phyloP scores from a whole-genome alignment of 371 early-diverging fungal species.

The Funneliformis caledonium region DNA sequence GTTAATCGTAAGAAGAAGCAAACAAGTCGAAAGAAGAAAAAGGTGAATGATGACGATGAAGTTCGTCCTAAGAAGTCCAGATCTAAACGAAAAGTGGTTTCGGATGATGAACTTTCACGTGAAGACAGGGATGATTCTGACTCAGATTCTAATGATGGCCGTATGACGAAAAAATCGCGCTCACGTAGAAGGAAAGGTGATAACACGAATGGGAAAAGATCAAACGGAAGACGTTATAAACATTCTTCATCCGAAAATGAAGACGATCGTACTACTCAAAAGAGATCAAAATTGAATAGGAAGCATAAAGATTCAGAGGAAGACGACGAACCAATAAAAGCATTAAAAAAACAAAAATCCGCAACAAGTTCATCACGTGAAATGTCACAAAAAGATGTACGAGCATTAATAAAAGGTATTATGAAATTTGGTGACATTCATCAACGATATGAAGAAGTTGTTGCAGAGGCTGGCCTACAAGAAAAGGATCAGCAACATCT shows the following conservation, averaged over 20 bases:
- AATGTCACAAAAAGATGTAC: conserved; percentile 78
- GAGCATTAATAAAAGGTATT: conserved; percentile 78
- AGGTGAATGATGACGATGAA: neutral
- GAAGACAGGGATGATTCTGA: neutral
- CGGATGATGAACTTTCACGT: neutral
- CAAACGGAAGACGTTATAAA: neutral
- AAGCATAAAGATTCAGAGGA: conserved; percentile 10
- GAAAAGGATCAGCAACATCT: conserved; percentile 71
- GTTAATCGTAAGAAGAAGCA: conserved; percentile 39
- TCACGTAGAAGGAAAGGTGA: neutral
- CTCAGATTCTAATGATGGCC: neutral
- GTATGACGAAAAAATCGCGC: neutral
- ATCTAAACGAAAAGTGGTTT: neutral
- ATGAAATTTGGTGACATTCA: conserved; percentile 84
- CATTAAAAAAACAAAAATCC: neutral
- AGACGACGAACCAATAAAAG: neutral
- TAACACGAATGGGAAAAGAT: neutral
- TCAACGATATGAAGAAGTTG: conserved; percentile 76
- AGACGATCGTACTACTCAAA: neutral
- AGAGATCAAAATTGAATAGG: neutral
- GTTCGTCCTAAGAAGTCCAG: conserved; percentile 9
- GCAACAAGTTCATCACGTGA: conserved; percentile 41
- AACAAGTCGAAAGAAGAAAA: neutral
- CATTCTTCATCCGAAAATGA: neutral
- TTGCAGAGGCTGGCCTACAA: conserved; percentile 77